Evolutionary conservation across 1,284 basidiomycete species (phyloP).

Genomic region (Earliella scabrosa): DNA sequence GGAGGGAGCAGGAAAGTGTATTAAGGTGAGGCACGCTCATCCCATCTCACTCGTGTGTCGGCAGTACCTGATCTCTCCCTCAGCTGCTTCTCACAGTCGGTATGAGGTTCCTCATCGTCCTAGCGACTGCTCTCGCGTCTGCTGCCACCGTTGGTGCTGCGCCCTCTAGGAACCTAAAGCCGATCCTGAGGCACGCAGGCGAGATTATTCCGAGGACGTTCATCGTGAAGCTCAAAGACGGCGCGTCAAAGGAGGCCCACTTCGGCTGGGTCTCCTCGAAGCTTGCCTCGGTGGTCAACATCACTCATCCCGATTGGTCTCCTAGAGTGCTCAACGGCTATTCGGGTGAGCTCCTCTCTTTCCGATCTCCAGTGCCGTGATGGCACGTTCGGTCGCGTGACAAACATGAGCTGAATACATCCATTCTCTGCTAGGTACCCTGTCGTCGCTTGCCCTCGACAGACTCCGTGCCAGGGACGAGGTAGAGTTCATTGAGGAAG

Average conservation of each 20-base stretch:
- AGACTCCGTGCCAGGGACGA: conserved; percentile 64
- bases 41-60: too few relatives aligned
- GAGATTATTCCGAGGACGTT: conserved; percentile 36
- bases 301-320: conserved; percentile 41
- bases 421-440: neutral
- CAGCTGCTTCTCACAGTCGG: too few relatives aligned
- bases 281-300: conserved; percentile 34
- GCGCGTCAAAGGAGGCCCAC: conserved; percentile 36
- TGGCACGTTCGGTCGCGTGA: neutral
- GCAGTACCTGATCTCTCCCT: too few relatives aligned
- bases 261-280: conserved; percentile 38
- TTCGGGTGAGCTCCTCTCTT: conserved; percentile 48
- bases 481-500: conserved; percentile 59
- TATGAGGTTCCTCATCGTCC: neutral
- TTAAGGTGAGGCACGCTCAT: too few relatives aligned
- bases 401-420: neutral
- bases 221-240: conserved; percentile 65
- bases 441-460: conserved; percentile 47
- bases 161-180: neutral
- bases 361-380: neutral
- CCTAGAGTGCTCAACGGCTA: conserved; percentile 54
- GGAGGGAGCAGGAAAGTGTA: too few relatives aligned
- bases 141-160: neutral
- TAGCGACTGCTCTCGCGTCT: neutral
- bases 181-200: neutral